These are phyloP conservation scores for Diospyros kaki DNA, from an alignment of 148 eudicot species.

Conservation along the genomic window DNA sequence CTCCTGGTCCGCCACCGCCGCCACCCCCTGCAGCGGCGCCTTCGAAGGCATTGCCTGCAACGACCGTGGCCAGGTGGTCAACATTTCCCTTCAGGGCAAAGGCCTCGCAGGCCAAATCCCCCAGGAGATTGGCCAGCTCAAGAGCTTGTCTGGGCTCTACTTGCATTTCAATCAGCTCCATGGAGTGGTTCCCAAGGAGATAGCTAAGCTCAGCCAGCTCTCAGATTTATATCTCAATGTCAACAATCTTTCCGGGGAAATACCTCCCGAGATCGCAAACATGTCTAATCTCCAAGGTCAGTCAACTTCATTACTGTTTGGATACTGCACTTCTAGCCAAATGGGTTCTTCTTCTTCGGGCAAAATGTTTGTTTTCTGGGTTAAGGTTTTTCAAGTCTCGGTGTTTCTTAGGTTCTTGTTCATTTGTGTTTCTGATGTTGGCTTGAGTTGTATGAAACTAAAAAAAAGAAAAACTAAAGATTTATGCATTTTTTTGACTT, in stretches of 20 bases:
- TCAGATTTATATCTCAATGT: constrained; percentile 84
- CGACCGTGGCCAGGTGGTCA: constrained; percentile 56
- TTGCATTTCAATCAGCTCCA: constrained; percentile 64
- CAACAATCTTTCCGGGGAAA: constrained; percentile 58
- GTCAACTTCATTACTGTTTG: neutral
- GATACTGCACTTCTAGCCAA: no score
- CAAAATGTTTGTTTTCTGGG: neutral
- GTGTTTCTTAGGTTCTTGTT: neutral
- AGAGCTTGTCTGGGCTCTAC: constrained; percentile 71
- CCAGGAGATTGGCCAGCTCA: constrained; percentile 58
- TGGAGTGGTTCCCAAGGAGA: constrained; percentile 68
- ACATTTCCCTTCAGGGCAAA: constrained; percentile 80
- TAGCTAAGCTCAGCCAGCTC: constrained; percentile 52
- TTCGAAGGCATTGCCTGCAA: constrained; percentile 77
- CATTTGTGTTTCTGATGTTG: neutral
- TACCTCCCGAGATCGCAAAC: constrained; percentile 58
- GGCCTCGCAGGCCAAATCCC: constrained; percentile 67
- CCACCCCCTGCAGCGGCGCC: constrained; percentile 47
- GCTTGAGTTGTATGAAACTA: no score
- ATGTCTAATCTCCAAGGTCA: constrained; percentile 82
- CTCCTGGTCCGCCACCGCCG: constrained; percentile 51
- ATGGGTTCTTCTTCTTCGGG: neutral
- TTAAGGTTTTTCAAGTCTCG: neutral
- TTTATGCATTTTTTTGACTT: neutral
- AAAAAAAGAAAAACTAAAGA: no score